These are phyloP conservation scores for Cyberlindnera samutprakarnensis DNA, from an alignment of 805 yeast genomes.

Conservation along the genomic window DNA sequence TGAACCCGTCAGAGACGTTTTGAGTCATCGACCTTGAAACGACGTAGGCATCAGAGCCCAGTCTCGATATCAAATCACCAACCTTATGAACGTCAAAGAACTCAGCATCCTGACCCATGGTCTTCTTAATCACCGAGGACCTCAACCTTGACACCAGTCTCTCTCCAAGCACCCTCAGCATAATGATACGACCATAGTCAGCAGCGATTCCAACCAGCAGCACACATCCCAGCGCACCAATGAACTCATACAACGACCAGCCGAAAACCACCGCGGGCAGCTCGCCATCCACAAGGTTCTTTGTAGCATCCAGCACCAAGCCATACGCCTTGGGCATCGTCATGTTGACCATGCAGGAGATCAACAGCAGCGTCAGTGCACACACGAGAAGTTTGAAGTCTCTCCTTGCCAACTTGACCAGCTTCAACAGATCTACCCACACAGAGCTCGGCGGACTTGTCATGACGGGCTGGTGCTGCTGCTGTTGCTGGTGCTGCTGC, in stretches of 20 bases:
- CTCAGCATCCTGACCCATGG: slow-evolving; percentile 83
- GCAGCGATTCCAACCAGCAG: slow-evolving; percentile 55
- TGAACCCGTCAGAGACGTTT: slow-evolving; percentile 84
- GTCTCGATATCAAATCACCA: slow-evolving; percentile 87
- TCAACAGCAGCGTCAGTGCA: slow-evolving; percentile 37
- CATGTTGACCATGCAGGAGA: slow-evolving; percentile 45
- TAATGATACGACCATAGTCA: slow-evolving; percentile 65
- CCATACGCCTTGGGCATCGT: slow-evolving; percentile 51
- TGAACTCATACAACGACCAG: slow-evolving; percentile 52
- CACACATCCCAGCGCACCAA: slow-evolving; percentile 39
- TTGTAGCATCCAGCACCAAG: slow-evolving; percentile 42
- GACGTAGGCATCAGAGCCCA: slow-evolving; percentile 84
- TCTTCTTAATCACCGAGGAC: slow-evolving; percentile 64
- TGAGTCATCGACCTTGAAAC: slow-evolving; percentile 86
- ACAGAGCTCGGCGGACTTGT: no score
- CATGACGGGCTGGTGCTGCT: not conserved
- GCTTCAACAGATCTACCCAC: slow-evolving; percentile 26
- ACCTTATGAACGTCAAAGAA: slow-evolving; percentile 92
- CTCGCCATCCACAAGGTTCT: slow-evolving; percentile 24
- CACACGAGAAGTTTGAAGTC: slow-evolving; percentile 36
- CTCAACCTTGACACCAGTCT: slow-evolving; percentile 78
- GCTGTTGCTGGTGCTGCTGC: not conserved
- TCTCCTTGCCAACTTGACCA: slow-evolving; percentile 34
- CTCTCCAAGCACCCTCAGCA: slow-evolving; percentile 76
- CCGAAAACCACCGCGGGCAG: slow-evolving; percentile 38